Percentiles rank a stretch among this genome's conserved stretches.
phyloP scores from a whole-genome alignment of 495 filamentous ascomycete species.

The Thozetella sp. region DNA sequence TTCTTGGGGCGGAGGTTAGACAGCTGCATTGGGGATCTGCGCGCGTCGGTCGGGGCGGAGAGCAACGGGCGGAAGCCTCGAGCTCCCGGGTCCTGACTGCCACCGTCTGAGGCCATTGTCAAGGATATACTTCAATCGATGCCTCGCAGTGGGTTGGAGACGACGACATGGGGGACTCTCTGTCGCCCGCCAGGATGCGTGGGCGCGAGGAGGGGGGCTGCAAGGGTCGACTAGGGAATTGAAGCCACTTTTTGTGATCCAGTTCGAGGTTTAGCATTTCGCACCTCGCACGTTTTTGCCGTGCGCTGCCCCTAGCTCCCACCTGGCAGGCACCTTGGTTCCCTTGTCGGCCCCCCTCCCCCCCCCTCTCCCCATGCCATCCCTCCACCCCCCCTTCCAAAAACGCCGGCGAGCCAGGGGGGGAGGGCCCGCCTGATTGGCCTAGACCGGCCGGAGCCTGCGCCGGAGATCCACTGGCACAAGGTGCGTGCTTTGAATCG shows the following conservation, averaged over 20 bases:
- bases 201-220: not conserved
- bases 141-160: not conserved
- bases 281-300: too few species aligned
- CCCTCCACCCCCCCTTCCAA: too few species aligned
- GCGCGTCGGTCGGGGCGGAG: not conserved
- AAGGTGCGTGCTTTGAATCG: too few species aligned
- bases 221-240: not conserved
- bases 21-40: not conserved
- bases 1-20: constrained; percentile 9
- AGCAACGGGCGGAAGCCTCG: constrained; percentile 1
- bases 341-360: too few species aligned
- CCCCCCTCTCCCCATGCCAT: too few species aligned
- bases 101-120: not conserved
- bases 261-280: too few species aligned
- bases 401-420: not conserved
- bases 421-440: not conserved
- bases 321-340: too few species aligned
- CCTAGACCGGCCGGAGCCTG: not conserved
- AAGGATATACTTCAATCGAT: not conserved
- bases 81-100: not conserved
- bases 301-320: not conserved
- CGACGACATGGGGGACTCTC: not conserved
- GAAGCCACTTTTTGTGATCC: not conserved
- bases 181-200: not conserved
- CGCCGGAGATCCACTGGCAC: too few species aligned